Base-by-base conservation (phyloP, 352 stramenopile species). In the Pythium scleroteichum region DNA sequence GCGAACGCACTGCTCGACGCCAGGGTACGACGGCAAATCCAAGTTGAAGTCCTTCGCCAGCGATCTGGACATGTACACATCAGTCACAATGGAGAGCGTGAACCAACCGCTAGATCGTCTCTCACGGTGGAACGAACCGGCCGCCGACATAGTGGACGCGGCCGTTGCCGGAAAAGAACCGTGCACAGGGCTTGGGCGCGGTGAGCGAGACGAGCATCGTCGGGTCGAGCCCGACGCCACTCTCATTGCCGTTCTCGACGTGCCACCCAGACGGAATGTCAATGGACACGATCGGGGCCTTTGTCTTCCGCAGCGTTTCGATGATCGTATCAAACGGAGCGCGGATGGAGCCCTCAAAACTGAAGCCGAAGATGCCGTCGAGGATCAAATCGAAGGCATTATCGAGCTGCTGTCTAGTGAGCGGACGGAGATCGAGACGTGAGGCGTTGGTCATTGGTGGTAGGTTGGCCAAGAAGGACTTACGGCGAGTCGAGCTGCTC, bases 321-420 rank as follows among this genome's bases (percentile, higher is more conserved):
- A 99, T 82, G 33, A 99, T 84, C 0, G 65, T 66, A 51, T 97
- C 87, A 68, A 98, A 99, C 8, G 96, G 96, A 20, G 90, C 64
- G 47, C 96, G 87, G 54, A 96, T 81, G 9, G 64, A 77, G 3
- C 97, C 97, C 39, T 79, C 73, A 62, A 95, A 99, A 49, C 92
- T 98, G 78, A 99, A 99, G 5, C 98, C 98, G 80, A 99, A 99
- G 44, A 99, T 97, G 7, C 92, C 92, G 70, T 99, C 98, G 8
- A 99, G 69, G 33, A 99, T 91, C n/a, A 98, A 49, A 59, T 97
- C 85, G 62, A 88, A 98, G 14, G 74, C 20, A 1, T 56, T 40
- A 40, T 92, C 77, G n/a, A 94, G 32, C 26, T 69, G 53, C 83
- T 66, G 38, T n/a, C 20, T 10, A 32, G 10, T 26, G 91, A 53